Evolutionary conservation across 352 stramenopile genomes (phyloP), one percentile per base, ranked within the genome.

Genomic region (Lagenidium giganteum): DNA sequence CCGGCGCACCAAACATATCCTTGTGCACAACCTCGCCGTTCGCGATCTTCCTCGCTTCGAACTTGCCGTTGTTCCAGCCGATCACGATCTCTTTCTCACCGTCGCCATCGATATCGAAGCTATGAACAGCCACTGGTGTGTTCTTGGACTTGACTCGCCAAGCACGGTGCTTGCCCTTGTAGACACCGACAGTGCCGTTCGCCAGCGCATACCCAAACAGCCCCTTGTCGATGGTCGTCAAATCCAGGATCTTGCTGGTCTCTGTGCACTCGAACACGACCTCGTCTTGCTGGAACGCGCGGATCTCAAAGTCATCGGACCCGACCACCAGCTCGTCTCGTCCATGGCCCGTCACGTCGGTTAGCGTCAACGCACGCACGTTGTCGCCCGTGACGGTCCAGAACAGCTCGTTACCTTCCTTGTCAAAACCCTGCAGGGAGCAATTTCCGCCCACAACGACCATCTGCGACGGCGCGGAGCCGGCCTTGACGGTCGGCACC

Each of bases 141-240:
- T 97, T 86, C 53, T 97, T 97, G 13, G 74, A 92, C 54, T 97
- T 97, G 50, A 96, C 84, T 39, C 91, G 78, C 89, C 89, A 97
- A 9, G 88, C 69, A 35, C 91, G 84, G 51, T 73, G 58, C 23
- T 82, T 85, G 28, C 81, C 83, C 23, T 87, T 78, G 62, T 97
- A 97, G 5, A 97, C 78, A n/a, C 88, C 91, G n/a, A 96, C 75
- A 0, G 91, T 96, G 39, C 90, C 88, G 40, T 97, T 97, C 22
- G 83, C 57, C 8, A 98, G 66, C 28, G 83, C 84, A 54, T 96
- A 97, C 17, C 67, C 84, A 25, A 93, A 96, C 23, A 81, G 42
- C 26, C 77, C 57, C 27, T 82, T 84, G 23, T 76, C 65, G 33
- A 96, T 77, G 12, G 83, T 29, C 20, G 79, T 64, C 27, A 97